Percentiles rank a stretch among this genome's conserved stretches.
phyloP scores from a whole-genome alignment of 805 yeast species.

The Candida vaughaniae region DNA sequence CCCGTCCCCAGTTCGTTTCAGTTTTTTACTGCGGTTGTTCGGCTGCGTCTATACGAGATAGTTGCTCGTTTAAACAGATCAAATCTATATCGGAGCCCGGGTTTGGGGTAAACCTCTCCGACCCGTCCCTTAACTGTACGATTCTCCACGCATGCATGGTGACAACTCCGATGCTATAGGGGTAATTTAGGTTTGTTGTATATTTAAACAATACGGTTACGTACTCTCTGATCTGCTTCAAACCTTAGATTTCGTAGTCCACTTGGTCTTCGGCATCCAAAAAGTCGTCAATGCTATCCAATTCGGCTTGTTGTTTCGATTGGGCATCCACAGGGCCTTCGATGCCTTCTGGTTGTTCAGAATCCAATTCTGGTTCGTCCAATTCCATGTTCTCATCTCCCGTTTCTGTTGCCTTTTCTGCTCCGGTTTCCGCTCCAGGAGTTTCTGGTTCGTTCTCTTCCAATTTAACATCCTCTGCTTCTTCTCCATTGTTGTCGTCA shows the following conservation, averaged over 20 bases:
- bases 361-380: slow-evolving; percentile 2
- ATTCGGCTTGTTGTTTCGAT: slow-evolving; percentile 8
- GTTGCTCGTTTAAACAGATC: no score
- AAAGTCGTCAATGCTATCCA: slow-evolving; percentile 33
- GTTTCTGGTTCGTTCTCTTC: slow-evolving; percentile 12
- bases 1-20: no score
- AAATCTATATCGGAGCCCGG: no score
- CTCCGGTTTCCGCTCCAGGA: background rate
- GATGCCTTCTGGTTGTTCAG: slow-evolving; percentile 6
- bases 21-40: no score
- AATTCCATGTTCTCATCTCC: slow-evolving; percentile 10
- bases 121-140: no score
- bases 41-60: no score
- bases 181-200: no score
- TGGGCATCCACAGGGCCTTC: background rate
- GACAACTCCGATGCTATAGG: no score
- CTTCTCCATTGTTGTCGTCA: slow-evolving; percentile 9
- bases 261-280: slow-evolving; percentile 39
- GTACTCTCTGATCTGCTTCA: no score
- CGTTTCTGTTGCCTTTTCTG: slow-evolving; percentile 8
- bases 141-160: no score
- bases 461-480: slow-evolving; percentile 11
- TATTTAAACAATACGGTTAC: no score
- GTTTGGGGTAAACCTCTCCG: no score
- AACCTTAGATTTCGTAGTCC: slow-evolving; percentile 35